Evolutionary conservation across 169 alveolate genomes (phyloP).

Genomic region (Plasmodium fragile): DNA sequence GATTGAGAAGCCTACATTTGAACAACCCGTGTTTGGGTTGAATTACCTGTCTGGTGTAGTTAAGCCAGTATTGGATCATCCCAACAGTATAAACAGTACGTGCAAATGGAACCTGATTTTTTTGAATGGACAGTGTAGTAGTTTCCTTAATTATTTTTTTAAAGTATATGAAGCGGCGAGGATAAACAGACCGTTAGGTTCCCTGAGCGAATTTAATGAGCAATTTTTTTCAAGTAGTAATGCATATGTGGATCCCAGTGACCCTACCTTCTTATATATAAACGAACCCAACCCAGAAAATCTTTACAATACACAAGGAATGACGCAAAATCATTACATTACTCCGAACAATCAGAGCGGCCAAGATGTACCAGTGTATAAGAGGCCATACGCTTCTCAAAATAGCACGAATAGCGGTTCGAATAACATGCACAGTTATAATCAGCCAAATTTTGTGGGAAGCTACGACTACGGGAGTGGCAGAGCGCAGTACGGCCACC

Average conservation of each 20-base stretch:
- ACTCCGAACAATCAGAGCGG: not conserved
- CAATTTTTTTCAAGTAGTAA: slow-evolving; percentile 53
- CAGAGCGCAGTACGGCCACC: slow-evolving; percentile 5
- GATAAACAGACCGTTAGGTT: slow-evolving; percentile 47
- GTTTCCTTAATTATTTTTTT: slow-evolving; percentile 49
- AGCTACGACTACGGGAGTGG: not conserved
- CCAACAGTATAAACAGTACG: slow-evolving; percentile 49
- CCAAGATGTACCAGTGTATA: slow-evolving; percentile 54
- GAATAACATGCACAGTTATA: slow-evolving; percentile 13
- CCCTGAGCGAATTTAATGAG: slow-evolving; percentile 44
- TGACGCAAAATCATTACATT: slow-evolving; percentile 59
- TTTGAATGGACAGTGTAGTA: slow-evolving; percentile 73
- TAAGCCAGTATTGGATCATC: slow-evolving; percentile 53
- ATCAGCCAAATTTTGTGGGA: slow-evolving; percentile 15
- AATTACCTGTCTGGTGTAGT: slow-evolving; percentile 58
- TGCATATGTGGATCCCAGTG: slow-evolving; percentile 78
- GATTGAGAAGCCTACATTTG: slow-evolving; percentile 73
- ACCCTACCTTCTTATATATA: slow-evolving; percentile 68
- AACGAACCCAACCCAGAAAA: slow-evolving; percentile 57
- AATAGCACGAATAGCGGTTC: not conserved
- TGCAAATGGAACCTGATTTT: slow-evolving; percentile 69
- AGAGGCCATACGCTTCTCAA: slow-evolving; percentile 46
- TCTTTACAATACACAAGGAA: slow-evolving; percentile 13
- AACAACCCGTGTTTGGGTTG: slow-evolving; percentile 74
- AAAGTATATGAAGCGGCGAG: slow-evolving; percentile 68